Base-by-base conservation (phyloP, 805 yeast genomes). In the Teunomyces cretensis region DNA sequence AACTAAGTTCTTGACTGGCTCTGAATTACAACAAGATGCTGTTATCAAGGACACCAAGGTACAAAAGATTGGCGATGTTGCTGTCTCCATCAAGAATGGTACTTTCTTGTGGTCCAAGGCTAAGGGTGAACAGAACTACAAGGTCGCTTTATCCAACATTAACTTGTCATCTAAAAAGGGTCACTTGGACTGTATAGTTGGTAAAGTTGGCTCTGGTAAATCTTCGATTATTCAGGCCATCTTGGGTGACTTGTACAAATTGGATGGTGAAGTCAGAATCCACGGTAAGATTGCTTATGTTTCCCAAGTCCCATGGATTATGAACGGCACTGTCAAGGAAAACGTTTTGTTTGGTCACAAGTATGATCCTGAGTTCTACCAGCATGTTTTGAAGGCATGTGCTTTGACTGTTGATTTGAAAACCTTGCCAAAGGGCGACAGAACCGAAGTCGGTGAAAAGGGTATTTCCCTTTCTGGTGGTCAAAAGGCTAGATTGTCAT, bases 391-490 rank as follows among this genome's bases (percentile, higher is more conserved):
- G 16, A 80, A 81, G 42, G 96, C 97, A 0, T 94, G 99, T 74
- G 97, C 96, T 11, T 76, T 94, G 54, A 66, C 75, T 9, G 81
- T 82, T 22, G 99, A 94, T 69, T 72, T 94, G 49, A 80, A 78
- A 26, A 80, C 84, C 26, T 75, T 94, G 48, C 89, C 96, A 1
- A 87, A 88, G 58, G 96, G 97, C 44, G 98, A 94, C 62, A 75
- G 75, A 42, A 94, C 99, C 5, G 81, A 87, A 55, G 98, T 94
- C 46, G 99, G 99, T 51, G 99, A 94, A 69, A 89, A 92, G 64
- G 99, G 99, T 52, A 91, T 94, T 42, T 88, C 97, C 11, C 74
- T 94, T 41, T 88, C 96, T 33, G 99, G 99, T 42, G 99, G 99
- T 37, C 99, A 94, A 66, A 94, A 94, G 75, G 98, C 99, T 0